Evolutionary conservation across 345 rosid species (phyloP), one percentile per base, ranked within the genome.

Genomic region (Gossypium herbaceum): DNA sequence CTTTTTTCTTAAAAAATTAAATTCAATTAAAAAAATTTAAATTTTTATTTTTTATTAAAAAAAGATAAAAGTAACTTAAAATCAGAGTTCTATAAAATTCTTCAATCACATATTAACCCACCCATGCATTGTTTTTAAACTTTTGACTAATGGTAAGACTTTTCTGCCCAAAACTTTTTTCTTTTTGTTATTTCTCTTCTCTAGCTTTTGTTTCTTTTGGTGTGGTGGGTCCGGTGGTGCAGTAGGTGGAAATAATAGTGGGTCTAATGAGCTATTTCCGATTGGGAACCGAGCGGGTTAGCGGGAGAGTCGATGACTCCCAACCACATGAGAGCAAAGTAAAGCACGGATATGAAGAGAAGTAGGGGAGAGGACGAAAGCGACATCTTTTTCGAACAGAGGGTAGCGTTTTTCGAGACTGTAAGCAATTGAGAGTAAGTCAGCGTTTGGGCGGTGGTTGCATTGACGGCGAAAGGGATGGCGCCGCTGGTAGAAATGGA

Each of bases 251-350:
- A 34, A 5, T 34, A 34, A 34, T 5, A 34, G 41, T 78, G 74
- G 64, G 87, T 74, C 78, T 85, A 89, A 79, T 88, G 95, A 55
- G 84, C 78, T 54, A 92, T 73, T 66, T 94, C 95, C 44, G 83
- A 72, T 51, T 68, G 73, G 70, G 97, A 91, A 54, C 85, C 56
- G 63, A 86, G 81, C 9, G 97, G 97, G 55, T 89, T 94, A 71
- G 92, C 22, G n/a, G 98, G 97, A 25, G 92, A 90, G 77, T 91
- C 2, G 67, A 85, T 73, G 22, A 94, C 85, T 22, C 97, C 97
- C 58, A 94, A 76, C 22, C 83, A 86, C 84, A 94, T 73, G 45
- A 92, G 91, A 47, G 97, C 81, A 55, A 91, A 88, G 86, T 88
- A 88, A 69, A 92, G 58, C 29, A 91, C 77, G 98, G 27, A 90